Base-by-base conservation (phyloP, 2,329 filamentous ascomycete species). In the Xylariaceae sp. region DNA sequence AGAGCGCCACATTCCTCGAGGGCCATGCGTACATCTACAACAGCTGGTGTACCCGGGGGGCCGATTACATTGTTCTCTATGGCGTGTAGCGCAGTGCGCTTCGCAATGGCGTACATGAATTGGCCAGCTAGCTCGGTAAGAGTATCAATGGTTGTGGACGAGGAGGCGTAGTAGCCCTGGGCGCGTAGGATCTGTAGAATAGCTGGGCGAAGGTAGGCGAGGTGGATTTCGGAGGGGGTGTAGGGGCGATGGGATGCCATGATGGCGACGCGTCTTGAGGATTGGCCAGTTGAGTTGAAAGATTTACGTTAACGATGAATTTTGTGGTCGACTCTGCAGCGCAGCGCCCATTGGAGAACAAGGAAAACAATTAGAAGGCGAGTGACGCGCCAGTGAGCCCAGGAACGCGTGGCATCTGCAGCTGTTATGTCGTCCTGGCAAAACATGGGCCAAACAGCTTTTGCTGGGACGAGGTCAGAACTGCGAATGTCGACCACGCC, bases 161-260 rank as follows among this genome's bases (percentile, higher is more conserved):
- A 84, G 44, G 90, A 88, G 39, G 86, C 79, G 67, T 95, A 89
- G 72, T 95, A 97, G 66, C 92, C 92, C 19, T 90, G 86, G 30
- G 91, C 89, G 64, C 92, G 90, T 45, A 97, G 83, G 62, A 95
- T 92, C 70, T 96, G 90, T 50, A 97, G 82, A 53, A 96, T 82
- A 42, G 86, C 85, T 2, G 92, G 92, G 39, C 90, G 89, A 49
- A 97, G 78, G 56, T 96, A 85, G 53, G 88, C 86, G 69, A 89
- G 86, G 71, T 66, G 56, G 27, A 65, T 56, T 49, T 62, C 60
- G 38, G 57, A 60, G 6, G 60, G 53, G 27, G 51, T 48, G 42
- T 48, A 59, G 15, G 47, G 48, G 14, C 43, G 39, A 30, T 60
- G 55, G 5, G 60, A 60, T 22, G 62, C 56, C 60, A 62, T 63